Base-by-base conservation (phyloP, 345 rosid genomes). In the Psidium guajava region DNA sequence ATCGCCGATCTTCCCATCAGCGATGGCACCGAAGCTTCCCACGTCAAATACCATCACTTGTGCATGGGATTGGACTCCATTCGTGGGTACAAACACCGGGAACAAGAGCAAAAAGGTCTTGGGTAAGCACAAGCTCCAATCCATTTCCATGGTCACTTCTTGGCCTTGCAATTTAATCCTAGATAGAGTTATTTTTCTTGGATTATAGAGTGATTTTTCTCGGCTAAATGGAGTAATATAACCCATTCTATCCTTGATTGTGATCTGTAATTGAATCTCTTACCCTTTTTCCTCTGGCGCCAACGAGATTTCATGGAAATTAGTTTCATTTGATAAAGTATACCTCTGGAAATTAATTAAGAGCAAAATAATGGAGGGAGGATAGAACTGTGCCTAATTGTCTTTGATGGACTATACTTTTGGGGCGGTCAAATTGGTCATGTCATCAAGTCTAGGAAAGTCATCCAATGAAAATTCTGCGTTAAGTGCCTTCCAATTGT, bases 11-110 rank as follows among this genome's bases (percentile, higher is more conserved):
- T 25, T 58, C 56, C 88, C 89, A 50, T 90, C 86, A 2, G 87
- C 81, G 14, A 84, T 58, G 11, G 90, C 90, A 4, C 91, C 91
- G 75, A 85, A 84, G 10, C 24, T 52, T 28, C 8, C 54, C 11
- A 90, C 90, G 51, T 87, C 32, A 49, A 86, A 90, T 32, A 69
- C 81, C 44, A 32, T 69, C 47, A 16, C 47, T 8, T 20, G 21
- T 15, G 75, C 42, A 61, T 3, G 75, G 77, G 77, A 64, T 40
- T 40, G 75, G 75, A 20, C 44, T 0, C 77, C 77, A 5, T 0
- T 69, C 0, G 47, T 11, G 75, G 28, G 75, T 11, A 9, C 42
- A 22, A 32, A 20, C 47, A 32, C 44, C 77, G 47, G 36, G 77
- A 21, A 18, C 22, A 32, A 69, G 77, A 69, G 77, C 47, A 69